A percentile compares a stretch with the other conserved stretches of the same genome.
Conservation (phyloP, 768 basidiomycete genomes). For the Artomyces pyxidatus region DNA sequence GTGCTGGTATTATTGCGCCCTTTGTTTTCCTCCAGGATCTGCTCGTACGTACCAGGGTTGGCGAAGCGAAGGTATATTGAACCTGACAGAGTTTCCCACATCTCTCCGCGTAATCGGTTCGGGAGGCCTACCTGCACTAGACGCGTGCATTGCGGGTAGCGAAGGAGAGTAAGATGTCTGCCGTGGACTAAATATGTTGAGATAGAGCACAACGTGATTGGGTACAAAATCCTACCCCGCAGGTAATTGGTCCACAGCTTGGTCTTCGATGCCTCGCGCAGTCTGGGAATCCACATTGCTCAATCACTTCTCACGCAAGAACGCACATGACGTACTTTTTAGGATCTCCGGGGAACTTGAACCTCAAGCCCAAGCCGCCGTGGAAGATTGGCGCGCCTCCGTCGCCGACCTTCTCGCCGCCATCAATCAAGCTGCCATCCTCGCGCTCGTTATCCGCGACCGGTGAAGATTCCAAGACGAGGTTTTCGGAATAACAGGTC, state of each 20-base stretch:
- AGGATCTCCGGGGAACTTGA: slow-evolving; percentile 88
- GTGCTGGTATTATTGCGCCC: slow-evolving; percentile 82
- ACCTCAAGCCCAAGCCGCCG: slow-evolving; percentile 72
- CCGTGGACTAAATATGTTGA: slow-evolving; percentile 62
- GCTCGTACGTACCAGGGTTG: slow-evolving; percentile 76
- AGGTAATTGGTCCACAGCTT: slow-evolving; percentile 93
- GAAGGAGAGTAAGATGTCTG: slow-evolving; percentile 87
- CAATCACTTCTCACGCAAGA: neutral
- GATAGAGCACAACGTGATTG: neutral
- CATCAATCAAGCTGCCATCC: slow-evolving; percentile 56
- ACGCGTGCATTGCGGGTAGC: slow-evolving; percentile 96
- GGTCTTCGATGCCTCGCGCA: slow-evolving; percentile 88
- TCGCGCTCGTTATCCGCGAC: slow-evolving; percentile 28
- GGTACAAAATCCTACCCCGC: slow-evolving; percentile 38
- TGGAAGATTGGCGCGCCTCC: slow-evolving; percentile 52
- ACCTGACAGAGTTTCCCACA: slow-evolving; percentile 97
- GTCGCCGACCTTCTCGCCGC: slow-evolving; percentile 48
- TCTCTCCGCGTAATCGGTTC: slow-evolving; percentile 88
- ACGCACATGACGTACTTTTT: slow-evolving; percentile 56
- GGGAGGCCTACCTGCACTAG: slow-evolving; percentile 96
- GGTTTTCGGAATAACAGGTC: slow-evolving; percentile 91
- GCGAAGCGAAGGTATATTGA: slow-evolving; percentile 85
- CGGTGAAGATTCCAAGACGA: slow-evolving; percentile 51
- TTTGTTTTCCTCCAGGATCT: slow-evolving; percentile 65
- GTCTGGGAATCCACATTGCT: slow-evolving; percentile 30